Conservation (phyloP, 768 basidiomycete genomes). For the Lanmaoa pseudosensibilis region DNA sequence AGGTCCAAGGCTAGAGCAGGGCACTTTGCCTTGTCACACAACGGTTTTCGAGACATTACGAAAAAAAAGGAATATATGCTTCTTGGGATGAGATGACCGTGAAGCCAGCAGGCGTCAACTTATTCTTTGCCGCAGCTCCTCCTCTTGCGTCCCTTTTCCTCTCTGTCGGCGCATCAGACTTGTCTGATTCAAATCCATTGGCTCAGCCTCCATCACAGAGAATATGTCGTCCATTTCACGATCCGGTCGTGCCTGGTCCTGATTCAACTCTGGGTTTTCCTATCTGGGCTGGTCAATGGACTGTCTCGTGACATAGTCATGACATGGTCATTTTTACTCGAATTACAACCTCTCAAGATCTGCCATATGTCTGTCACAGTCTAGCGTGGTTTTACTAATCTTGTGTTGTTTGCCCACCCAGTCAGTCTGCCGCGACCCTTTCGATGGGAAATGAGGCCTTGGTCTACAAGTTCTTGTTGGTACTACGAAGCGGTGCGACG, state of each 20-base stretch:
- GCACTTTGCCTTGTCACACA: background rate
- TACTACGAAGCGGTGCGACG: slow-evolving; percentile 10
- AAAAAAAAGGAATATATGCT: slow-evolving; percentile 1
- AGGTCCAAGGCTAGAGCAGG: slow-evolving; percentile 11
- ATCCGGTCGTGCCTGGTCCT: slow-evolving; percentile 17
- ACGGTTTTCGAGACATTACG: background rate
- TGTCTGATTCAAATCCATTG: slow-evolving; percentile 2
- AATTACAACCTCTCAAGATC: background rate
- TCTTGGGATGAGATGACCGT: slow-evolving; percentile 1
- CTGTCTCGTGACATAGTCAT: background rate
- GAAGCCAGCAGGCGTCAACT: background rate
- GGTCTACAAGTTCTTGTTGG: background rate
- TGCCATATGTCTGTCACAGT: background rate
- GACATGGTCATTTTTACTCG: background rate
- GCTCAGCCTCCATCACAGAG: slow-evolving; percentile 15
- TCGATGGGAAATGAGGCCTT: slow-evolving; percentile 17
- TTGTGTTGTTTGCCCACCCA: background rate
- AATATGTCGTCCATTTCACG: background rate
- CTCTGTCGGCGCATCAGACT: slow-evolving; percentile 22
- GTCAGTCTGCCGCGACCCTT: slow-evolving; percentile 18
- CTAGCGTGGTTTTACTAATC: background rate
- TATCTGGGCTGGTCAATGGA: background rate
- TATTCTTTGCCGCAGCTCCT: background rate
- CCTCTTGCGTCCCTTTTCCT: background rate
- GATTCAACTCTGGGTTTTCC: slow-evolving; percentile 1